phyloP scores from a whole-genome alignment of 192 early-diverging fungal species.

The Gonapodya sp. region DNA sequence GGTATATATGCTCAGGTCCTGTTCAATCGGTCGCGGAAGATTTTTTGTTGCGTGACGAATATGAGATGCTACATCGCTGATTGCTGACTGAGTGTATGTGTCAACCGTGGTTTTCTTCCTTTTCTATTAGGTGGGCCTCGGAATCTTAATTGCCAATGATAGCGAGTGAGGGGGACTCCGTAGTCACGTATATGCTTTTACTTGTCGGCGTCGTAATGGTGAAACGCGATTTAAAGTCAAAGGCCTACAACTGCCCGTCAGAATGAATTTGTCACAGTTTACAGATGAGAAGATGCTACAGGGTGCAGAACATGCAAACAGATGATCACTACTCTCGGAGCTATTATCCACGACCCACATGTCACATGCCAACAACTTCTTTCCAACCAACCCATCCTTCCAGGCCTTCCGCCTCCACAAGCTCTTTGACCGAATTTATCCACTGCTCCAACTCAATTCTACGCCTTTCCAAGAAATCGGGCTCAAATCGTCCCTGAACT shows the following conservation, averaged over 20 bases:
- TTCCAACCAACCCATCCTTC: background rate
- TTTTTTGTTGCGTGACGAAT: too few species aligned
- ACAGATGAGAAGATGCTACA: too few species aligned
- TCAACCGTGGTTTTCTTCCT: background rate
- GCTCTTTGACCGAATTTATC: background rate
- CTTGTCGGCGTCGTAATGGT: too few species aligned
- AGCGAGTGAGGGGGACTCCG: background rate
- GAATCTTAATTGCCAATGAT: too few species aligned
- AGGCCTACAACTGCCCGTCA: background rate
- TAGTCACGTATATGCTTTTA: background rate
- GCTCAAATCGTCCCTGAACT: background rate
- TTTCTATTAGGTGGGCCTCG: background rate
- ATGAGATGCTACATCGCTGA: too few species aligned
- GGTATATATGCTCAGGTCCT: too few species aligned
- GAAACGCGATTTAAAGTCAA: too few species aligned
- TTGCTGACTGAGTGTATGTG: background rate
- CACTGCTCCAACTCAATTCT: background rate
- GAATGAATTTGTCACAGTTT: background rate
- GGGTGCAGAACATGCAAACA: background rate
- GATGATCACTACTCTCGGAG: too few species aligned
- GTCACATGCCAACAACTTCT: background rate
- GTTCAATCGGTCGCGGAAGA: too few species aligned
- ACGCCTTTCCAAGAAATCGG: background rate
- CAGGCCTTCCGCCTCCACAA: background rate
- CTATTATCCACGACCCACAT: too few species aligned